Evolutionary conservation across 768 basidiomycete species (phyloP).

Genomic region (Agaricus sinodeliciosus): DNA sequence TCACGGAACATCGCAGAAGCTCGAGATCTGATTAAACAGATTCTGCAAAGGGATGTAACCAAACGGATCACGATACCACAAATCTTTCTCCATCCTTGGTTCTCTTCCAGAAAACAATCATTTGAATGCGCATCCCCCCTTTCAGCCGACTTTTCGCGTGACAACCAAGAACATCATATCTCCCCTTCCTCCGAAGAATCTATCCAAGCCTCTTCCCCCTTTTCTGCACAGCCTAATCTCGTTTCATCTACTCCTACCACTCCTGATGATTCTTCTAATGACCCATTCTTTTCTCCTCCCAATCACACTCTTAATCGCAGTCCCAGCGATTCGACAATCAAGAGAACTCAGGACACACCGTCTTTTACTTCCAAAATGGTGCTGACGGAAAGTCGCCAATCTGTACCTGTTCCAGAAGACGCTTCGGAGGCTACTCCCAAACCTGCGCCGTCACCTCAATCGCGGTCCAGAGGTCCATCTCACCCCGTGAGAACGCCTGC

Average conservation of each 20-base stretch:
- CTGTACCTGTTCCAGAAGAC: constrained; percentile 51
- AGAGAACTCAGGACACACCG: constrained; percentile 35
- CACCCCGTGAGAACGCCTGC: constrained; percentile 83
- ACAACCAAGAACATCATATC: constrained; percentile 16
- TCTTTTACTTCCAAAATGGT: constrained; percentile 27
- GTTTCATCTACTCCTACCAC: constrained; percentile 48
- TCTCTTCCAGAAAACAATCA: constrained; percentile 36
- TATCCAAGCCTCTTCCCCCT: constrained; percentile 42
- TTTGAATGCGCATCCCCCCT: constrained; percentile 27
- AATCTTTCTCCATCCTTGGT: constrained; percentile 87
- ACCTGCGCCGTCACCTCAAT: constrained; percentile 19
- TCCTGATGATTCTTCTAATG: constrained; percentile 41
- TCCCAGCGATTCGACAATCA: constrained; percentile 55
- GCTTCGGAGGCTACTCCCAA: constrained; percentile 22
- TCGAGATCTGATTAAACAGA: constrained; percentile 72
- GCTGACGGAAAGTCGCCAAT: constrained; percentile 23
- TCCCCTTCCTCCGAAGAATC: constrained; percentile 49
- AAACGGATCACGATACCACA: constrained; percentile 77
- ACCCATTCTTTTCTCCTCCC: constrained; percentile 35
- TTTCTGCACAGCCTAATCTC: constrained; percentile 27
- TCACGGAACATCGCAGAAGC: constrained; percentile 48
- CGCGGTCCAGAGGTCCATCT: constrained; percentile 41
- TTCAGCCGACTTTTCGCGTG: constrained; percentile 16
- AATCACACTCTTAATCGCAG: constrained; percentile 35
- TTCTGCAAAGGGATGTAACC: constrained; percentile 71